Base-by-base conservation (phyloP, 352 stramenopile species). In the Globisporangium radiosum region DNA sequence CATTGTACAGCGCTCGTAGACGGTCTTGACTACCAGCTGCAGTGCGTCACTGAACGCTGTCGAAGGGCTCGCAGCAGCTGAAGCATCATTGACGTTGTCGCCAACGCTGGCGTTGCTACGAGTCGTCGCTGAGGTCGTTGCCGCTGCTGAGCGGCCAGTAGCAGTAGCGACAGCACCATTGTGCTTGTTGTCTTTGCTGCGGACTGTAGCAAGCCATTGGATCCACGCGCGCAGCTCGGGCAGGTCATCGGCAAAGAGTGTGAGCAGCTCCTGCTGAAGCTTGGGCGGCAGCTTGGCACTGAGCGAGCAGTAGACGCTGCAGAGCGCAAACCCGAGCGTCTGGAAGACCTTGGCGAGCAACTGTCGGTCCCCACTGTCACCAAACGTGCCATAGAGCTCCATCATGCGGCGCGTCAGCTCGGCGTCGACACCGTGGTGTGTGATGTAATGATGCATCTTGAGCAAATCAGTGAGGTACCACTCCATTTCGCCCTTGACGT, bases 401-500 rank as follows among this genome's bases (percentile, higher is more conserved):
- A 78, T 54, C 15, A 85, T 64, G 47, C 56, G 50, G 2, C 19
- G 36, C 50, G 51, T 66, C 39, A 64, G 51, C 58, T 51, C 65
- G 14, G 39, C 66, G 19, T 66, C 72, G 57, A 73, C 60, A 38
- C 73, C 59, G 44, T 76, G 69, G 9, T 80, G 70, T 42, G 62
- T 59, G 42, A 78, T 69, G 50, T 84, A 80, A 57, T 86, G 67
- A 15, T 75, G 72, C 63, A 83, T 68, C 47, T 79, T 81, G 53
- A 86, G 71, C 36, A 89, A 36, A 48, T 89, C 79, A 33, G 79
- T 69, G 11, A 78, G 56, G 53, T 83, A 87, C 10, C 76, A 66
- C 55, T 85, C 76, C 47, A 87, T 70, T n/a, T 89, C 75, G 51
- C 79, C 69, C 5, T 67, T 72, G 7, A 84, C 75, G 52, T 87